Evolutionary conservation across 139 green algal genomes (phyloP), one percentile per base, ranked within the genome.

Genomic region (Chlamydomonas sp.): DNA sequence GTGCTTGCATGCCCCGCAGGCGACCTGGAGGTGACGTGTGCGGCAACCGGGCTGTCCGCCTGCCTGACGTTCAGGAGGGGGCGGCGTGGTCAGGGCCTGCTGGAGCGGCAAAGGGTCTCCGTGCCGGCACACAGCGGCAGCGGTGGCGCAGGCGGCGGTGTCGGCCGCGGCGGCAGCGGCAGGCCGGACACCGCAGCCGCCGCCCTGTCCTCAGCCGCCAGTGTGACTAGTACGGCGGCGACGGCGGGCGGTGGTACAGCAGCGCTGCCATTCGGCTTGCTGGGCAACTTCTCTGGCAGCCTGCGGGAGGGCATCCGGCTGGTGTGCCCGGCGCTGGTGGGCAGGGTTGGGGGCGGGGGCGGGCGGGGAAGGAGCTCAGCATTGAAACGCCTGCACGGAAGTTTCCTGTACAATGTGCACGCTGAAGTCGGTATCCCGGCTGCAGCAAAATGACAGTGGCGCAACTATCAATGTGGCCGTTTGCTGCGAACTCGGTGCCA

Each of bases 1-100:
- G 12, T 71, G 66, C 66, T 71, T 10, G 10, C 10, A 14, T 9
- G 16, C 3, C 49, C 17, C 58, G 0, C 59, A 94, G 91, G 90
- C 8, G 82, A 91, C 2, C 75, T 94, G 31, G n/a, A 72, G 16
- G 75, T 94, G 12, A 69, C 83, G 58, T 92, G 91, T 78, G 61
- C 62, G n/a, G 58, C 16, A 18, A 91, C 69, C 4, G 83, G 88
- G 16, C 68, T 94, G 8, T 59, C 68, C 9, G 62, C 84, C 18
- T 75, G 9, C 20, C 15, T 94, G 18, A 82, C 16, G 5, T 90
- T 94, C 68, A 87, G n/a, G n/a, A 80, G 20, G 83, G 5, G 90
- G 86, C 49, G 66, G 79, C 79, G 64, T 74, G 1, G 84, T 94
- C 4, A 90, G 71, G 90, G 91, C 71, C 62, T 61, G 63, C 68